Conservation (phyloP, 345 rosid species). For the Corymbia maculata region DNA sequence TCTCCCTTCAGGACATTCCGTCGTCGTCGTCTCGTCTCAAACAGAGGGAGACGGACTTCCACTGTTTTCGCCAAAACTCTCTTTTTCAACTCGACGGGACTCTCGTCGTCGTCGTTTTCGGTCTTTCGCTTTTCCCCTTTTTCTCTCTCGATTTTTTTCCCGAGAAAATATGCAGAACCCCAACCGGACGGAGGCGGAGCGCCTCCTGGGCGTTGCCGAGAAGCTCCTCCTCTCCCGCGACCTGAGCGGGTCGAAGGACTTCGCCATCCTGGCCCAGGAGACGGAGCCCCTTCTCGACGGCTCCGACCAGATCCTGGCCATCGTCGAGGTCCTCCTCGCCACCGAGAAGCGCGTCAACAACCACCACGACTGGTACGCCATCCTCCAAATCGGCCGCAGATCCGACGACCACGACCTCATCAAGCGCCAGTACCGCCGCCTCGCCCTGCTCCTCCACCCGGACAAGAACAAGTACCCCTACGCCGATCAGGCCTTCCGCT, state of each 20-base stretch:
- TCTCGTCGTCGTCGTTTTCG: neutral
- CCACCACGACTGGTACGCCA: constrained; percentile 71
- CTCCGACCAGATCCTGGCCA: constrained; percentile 80
- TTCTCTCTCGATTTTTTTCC: neutral
- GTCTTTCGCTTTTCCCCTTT: neutral
- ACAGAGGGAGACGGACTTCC: neutral
- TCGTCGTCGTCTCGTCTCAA: neutral
- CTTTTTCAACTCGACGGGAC: neutral
- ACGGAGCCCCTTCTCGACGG: constrained; percentile 82
- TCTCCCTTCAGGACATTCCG: neutral
- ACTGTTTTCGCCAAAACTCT: neutral
- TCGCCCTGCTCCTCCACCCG: constrained; percentile 82
- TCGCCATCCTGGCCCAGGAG: constrained; percentile 76
- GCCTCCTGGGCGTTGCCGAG: constrained; percentile 79
- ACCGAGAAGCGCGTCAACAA: constrained; percentile 52
- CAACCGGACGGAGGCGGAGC: constrained; percentile 57
- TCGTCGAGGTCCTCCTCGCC: constrained; percentile 64
- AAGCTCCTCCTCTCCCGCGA: constrained; percentile 66
- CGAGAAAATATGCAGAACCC: constrained; percentile 30
- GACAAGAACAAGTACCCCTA: constrained; percentile 70
- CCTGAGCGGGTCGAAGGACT: constrained; percentile 60
- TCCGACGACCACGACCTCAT: constrained; percentile 52
- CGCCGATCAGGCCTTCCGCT: constrained; percentile 77
- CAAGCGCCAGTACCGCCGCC: constrained; percentile 74
- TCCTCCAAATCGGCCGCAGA: constrained; percentile 55